Base-by-base conservation (phyloP, 2,329 filamentous ascomycete species). In the Gaeumannomyces tritici region DNA sequence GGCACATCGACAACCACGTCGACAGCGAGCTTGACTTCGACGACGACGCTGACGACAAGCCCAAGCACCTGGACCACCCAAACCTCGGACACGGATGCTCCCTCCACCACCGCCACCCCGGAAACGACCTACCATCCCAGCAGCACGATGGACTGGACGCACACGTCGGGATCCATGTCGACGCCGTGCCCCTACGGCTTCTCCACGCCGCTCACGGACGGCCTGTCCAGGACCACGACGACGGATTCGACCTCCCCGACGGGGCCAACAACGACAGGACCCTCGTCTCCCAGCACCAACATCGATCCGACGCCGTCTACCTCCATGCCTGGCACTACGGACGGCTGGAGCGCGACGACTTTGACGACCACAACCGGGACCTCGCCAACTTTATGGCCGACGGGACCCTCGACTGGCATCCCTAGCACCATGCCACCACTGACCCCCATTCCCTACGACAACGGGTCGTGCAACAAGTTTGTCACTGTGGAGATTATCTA, bases 401-500 rank as follows among this genome's bases (percentile, higher is more conserved):
- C 56, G 2, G 18, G 60, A 31, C 56, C 61, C 18, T 61, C 28
- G 8, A 54, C 57, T 4, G 56, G 51, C 26, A 42, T n/a, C n/a
- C 35, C 29, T 12, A 54, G 9, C 27, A 27, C 24, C 26, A 24
- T 56, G 42, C 59, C 59, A 15, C 42, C 59, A 27, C 29, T 55
- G 18, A 61, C 42, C 12, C 21, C 51, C 28, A 24, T 21, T 2
- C 59, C 59, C 4, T 61, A 61, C 21, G 42, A 55, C 18, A 26
- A 13, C 12, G 55, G 35, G 27, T 24, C 51, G 31, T 71, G 69
- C 61, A 64, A 61, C 35, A 56, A 21, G 2, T 71, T 66, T 64
- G 67, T 74, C 28, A 72, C 72, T 57, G 63, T 74, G 55, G 71
- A 74, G 62, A 66, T 73, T 24, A 69, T 74, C 27, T 63, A 72